Percentiles rank a stretch among this genome's conserved stretches.
phyloP scores from a whole-genome alignment of 768 basidiomycete species.

The Suillus hirtellus region DNA sequence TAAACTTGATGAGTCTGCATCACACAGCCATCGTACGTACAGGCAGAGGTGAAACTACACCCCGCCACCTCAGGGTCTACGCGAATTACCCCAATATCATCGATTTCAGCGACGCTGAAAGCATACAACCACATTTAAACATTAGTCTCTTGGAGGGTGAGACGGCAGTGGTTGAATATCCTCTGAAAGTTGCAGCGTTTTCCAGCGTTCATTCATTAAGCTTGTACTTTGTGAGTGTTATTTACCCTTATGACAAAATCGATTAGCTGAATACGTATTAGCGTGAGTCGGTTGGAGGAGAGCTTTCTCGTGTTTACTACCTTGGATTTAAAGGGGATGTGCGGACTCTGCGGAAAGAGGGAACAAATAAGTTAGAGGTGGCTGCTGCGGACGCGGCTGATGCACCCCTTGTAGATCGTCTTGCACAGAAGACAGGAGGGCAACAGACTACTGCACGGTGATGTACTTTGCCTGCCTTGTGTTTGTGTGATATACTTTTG shows the following conservation, averaged over 20 bases:
- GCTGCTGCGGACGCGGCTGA: slow-evolving; percentile 83
- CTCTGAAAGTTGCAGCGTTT: slow-evolving; percentile 73
- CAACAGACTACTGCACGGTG: slow-evolving; percentile 65
- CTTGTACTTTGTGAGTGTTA: slow-evolving; percentile 71
- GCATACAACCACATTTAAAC: slow-evolving; percentile 66
- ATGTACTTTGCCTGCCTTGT: slow-evolving; percentile 11
- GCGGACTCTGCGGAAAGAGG: slow-evolving; percentile 53
- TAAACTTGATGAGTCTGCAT: background rate
- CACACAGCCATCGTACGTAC: slow-evolving; percentile 5
- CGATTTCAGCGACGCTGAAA: slow-evolving; percentile 75
- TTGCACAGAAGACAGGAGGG: slow-evolving; percentile 55
- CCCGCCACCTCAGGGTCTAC: slow-evolving; percentile 73
- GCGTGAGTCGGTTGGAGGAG: slow-evolving; percentile 69
- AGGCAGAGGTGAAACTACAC: slow-evolving; percentile 80
- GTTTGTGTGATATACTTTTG: background rate
- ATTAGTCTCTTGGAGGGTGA: slow-evolving; percentile 74
- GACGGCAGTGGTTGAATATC: slow-evolving; percentile 70
- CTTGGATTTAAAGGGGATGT: slow-evolving; percentile 83
- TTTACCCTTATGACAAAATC: slow-evolving; percentile 6
- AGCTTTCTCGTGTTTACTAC: slow-evolving; percentile 69
- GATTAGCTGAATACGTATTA: slow-evolving; percentile 26
- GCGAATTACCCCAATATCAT: slow-evolving; percentile 74
- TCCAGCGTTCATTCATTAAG: slow-evolving; percentile 72
- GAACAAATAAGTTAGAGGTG: slow-evolving; percentile 65
- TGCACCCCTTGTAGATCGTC: slow-evolving; percentile 60